phyloP scores from a whole-genome alignment of 1,284 basidiomycete genomes.

The Boletellus deceptivus region DNA sequence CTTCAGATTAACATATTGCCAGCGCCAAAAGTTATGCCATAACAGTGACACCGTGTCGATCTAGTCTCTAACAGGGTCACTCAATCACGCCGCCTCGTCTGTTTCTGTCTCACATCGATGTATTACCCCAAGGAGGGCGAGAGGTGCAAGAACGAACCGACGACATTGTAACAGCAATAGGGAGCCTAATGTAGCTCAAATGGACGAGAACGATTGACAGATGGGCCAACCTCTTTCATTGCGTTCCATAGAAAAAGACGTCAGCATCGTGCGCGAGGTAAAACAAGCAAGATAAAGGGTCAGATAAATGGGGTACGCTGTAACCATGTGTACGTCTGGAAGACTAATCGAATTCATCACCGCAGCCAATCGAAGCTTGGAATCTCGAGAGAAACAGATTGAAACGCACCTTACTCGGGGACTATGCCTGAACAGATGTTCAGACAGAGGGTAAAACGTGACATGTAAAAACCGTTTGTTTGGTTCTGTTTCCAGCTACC shows the following conservation, averaged over 20 bases:
- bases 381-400: constrained; percentile 7
- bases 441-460: too few relatives aligned
- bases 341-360: constrained; percentile 80
- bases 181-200: not conserved
- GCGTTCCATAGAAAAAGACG: not conserved
- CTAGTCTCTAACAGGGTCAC: too few relatives aligned
- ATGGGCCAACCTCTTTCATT: constrained; percentile 5
- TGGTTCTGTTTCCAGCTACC: constrained; percentile 6
- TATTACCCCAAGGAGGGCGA: constrained; percentile 1
- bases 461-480: constrained; percentile 6
- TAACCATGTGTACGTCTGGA: constrained; percentile 58
- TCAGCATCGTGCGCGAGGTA: constrained; percentile 11
- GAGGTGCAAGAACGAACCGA: constrained; percentile 5
- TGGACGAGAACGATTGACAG: not conserved
- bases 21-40: not conserved
- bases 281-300: constrained; percentile 17
- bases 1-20: not conserved
- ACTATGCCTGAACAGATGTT: not conserved
- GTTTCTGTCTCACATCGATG: not conserved
- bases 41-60: not conserved
- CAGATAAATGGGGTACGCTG: constrained; percentile 35
- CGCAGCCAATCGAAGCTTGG: constrained; percentile 7
- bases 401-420: constrained; percentile 45
- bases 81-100: constrained; percentile 8
- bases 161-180: constrained; percentile 4